Conservation (phyloP, 2,329 filamentous ascomycete species). For the Colletotrichum cordylinicola region DNA sequence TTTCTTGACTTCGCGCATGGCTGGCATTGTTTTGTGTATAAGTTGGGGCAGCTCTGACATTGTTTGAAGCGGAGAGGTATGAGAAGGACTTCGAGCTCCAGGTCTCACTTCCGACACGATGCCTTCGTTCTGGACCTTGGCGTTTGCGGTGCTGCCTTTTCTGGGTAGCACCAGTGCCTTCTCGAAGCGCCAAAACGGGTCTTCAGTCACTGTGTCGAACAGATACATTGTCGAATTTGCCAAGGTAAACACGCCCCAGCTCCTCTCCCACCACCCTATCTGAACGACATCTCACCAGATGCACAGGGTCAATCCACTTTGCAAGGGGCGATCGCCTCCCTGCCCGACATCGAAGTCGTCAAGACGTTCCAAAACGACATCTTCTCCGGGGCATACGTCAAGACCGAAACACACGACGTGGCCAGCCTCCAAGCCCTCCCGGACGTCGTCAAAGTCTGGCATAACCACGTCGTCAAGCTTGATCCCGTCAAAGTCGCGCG, state of each 20-base stretch:
- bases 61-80: background rate
- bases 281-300: background rate
- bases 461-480: conserved; percentile 7
- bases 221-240: conserved; percentile 19
- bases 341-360: background rate
- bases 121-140: background rate
- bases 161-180: background rate
- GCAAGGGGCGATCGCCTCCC: background rate
- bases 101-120: background rate
- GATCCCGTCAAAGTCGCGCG: background rate
- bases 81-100: accelerated
- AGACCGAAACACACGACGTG: conserved; percentile 36
- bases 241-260: background rate
- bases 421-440: conserved; percentile 35
- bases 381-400: conserved; percentile 37
- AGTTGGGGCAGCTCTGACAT: background rate
- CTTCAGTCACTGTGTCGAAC: background rate
- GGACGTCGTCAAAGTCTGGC: conserved; percentile 41
- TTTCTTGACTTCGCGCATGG: background rate
- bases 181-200: background rate
- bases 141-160: background rate
- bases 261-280: accelerated
- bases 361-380: conserved; percentile 28
- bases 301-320: background rate
- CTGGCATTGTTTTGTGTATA: background rate